Conservation (phyloP, 495 filamentous ascomycete genomes). For the Penicillium simplicissimum region DNA sequence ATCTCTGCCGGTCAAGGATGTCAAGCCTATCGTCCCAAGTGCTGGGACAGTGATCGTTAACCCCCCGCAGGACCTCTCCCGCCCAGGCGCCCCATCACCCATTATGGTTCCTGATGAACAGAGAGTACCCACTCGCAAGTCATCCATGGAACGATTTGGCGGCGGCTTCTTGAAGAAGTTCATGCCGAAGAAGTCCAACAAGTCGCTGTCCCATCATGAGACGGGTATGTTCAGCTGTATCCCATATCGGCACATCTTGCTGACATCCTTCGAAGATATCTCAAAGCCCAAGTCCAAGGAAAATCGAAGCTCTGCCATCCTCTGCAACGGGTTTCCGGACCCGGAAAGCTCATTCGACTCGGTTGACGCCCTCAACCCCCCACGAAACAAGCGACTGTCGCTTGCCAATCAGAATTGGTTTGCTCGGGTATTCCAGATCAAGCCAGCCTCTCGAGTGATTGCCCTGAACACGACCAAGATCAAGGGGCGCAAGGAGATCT, state of each 20-base stretch:
- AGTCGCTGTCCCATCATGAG: slow-evolving; percentile 14
- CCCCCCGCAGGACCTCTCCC: slow-evolving; percentile 9
- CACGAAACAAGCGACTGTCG: slow-evolving; percentile 21
- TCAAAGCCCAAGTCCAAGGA: slow-evolving; percentile 10
- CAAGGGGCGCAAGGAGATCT: slow-evolving; percentile 72
- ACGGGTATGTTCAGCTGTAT: slow-evolving; percentile 27
- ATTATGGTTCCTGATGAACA: not conserved
- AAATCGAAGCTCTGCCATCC: slow-evolving; percentile 2
- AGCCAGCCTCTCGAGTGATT: slow-evolving; percentile 70
- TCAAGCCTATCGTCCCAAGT: slow-evolving; percentile 26
- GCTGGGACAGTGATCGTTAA: slow-evolving; percentile 32
- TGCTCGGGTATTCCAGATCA: slow-evolving; percentile 82
- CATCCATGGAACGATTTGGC: slow-evolving; percentile 30
- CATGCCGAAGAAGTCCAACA: slow-evolving; percentile 35
- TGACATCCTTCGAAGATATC: slow-evolving; percentile 10
- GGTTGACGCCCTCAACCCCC: slow-evolving; percentile 14
- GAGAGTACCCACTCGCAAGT: slow-evolving; percentile 19
- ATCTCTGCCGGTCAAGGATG: slow-evolving; percentile 19
- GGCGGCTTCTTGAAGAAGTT: slow-evolving; percentile 36
- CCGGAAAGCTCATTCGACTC: slow-evolving; percentile 22
- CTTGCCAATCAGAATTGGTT: slow-evolving; percentile 70
- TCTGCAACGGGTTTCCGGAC: slow-evolving; percentile 22
- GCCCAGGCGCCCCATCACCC: not conserved
- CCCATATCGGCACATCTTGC: not conserved
- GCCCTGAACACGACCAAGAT: slow-evolving; percentile 70